A percentile compares a stretch with the other conserved stretches of the same genome.
phyloP scores from a whole-genome alignment of 257 asterid species.

The Solanum gracilifrons region DNA sequence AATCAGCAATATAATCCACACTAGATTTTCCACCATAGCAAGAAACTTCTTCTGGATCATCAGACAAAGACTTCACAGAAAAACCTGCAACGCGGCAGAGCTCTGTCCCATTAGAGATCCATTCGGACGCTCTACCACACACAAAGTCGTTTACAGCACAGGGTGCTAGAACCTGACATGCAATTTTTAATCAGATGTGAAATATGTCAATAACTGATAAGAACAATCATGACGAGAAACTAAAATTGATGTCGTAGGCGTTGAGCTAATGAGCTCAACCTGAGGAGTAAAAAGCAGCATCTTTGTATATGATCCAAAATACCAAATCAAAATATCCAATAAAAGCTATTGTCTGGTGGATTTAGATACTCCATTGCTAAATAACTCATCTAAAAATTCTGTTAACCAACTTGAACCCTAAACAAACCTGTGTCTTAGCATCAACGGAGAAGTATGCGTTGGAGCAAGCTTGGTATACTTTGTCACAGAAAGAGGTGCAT shows the following conservation, averaged over 20 bases:
- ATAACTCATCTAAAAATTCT: not conserved
- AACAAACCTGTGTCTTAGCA: constrained; percentile 73
- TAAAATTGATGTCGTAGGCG: not conserved
- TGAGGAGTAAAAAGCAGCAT: not conserved
- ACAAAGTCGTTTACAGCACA: constrained; percentile 80
- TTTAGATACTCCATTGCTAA: not conserved
- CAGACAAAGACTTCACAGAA: constrained; percentile 41
- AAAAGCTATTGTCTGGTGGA: not conserved
- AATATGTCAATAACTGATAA: not conserved
- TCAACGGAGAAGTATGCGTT: constrained; percentile 76
- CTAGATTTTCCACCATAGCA: constrained; percentile 92
- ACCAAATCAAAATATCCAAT: not conserved
- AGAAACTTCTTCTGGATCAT: constrained; percentile 41
- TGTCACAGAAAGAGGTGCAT: constrained; percentile 74
- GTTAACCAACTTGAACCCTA: not conserved
- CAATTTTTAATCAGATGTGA: constrained; percentile 15
- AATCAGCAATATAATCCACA: constrained; percentile 49
- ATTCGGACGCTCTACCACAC: constrained; percentile 92
- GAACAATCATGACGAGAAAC: not conserved
- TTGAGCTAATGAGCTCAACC: not conserved
- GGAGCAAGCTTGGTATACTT: constrained; percentile 70
- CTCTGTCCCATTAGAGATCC: constrained; percentile 97
- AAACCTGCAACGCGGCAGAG: constrained; percentile 90
- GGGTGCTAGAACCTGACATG: constrained; percentile 81
- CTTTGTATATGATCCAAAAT: not conserved